A percentile compares a stretch with the other conserved stretches of the same genome.
These are phyloP conservation scores for Cryphonectria nitschkei DNA, from an alignment of 2,329 filamentous ascomycete species.

Conservation along the genomic window DNA sequence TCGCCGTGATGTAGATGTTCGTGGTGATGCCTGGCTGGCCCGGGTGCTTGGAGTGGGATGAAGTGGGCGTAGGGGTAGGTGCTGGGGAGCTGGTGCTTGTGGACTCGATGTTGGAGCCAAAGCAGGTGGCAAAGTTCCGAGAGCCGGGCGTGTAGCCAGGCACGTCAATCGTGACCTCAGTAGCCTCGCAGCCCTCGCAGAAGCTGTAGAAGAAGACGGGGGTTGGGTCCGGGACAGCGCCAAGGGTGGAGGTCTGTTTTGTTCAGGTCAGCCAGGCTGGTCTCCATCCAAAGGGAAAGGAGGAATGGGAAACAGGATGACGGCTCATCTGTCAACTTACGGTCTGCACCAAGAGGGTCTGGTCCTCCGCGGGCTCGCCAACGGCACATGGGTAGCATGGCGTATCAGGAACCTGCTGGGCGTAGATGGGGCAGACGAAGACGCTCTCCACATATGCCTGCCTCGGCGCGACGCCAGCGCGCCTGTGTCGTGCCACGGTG, in stretches of 20 bases:
- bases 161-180: not conserved
- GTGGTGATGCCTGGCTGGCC: conserved; percentile 9
- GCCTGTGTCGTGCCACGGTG: not conserved
- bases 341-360: not conserved
- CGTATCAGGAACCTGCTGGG: not conserved
- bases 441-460: not conserved
- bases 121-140: not conserved
- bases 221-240: not conserved
- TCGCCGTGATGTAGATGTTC: conserved; percentile 1
- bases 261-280: not conserved
- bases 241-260: conserved; percentile 12
- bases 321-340: not conserved
- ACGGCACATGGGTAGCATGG: conserved; percentile 8
- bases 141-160: conserved; percentile 11
- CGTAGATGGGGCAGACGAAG: conserved; percentile 2
- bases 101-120: not conserved
- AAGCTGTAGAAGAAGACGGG: conserved; percentile 14
- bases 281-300: not conserved
- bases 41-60: no score
- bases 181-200: not conserved
- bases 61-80: not conserved
- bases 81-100: not conserved
- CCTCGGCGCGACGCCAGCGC: not conserved
- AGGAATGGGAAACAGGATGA: not conserved
- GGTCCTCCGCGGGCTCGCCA: not conserved